Conservation (phyloP, 305 asterid genomes). For the Solanum hybrid region DNA sequence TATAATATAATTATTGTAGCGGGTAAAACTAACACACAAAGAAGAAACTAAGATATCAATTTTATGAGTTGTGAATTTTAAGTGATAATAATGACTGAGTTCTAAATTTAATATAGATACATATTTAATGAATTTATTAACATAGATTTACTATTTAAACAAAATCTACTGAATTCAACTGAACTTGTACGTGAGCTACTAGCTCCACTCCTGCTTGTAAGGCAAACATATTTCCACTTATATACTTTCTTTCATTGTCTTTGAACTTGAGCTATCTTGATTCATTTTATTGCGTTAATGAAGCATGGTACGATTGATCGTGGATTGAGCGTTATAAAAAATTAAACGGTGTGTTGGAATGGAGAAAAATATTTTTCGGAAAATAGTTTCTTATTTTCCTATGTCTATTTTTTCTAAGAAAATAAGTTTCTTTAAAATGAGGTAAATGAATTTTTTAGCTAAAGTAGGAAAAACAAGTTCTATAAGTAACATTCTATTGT, state of each 20-base stretch:
- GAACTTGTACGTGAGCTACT: neutral
- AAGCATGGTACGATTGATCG: no score
- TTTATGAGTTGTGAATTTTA: no score
- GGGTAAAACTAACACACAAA: neutral
- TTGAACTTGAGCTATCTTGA: no score
- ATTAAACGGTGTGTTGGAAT: accelerated
- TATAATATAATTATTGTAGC: neutral
- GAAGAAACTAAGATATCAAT: neutral
- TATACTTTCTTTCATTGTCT: neutral
- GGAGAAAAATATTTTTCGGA: no score
- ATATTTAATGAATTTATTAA: no score
- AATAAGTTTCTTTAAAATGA: neutral
- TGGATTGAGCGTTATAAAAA: no score
- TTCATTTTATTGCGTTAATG: no score
- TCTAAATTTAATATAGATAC: neutral
- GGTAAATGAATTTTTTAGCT: neutral
- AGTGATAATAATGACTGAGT: neutral
- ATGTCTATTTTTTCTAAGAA: neutral
- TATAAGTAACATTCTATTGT: no score
- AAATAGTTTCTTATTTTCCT: no score
- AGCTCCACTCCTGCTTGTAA: neutral
- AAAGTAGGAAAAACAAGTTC: neutral
- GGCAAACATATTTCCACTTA: neutral
- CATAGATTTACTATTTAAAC: neutral
- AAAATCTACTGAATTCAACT: no score